A percentile compares a stretch with the other conserved stretches of the same genome.
Evolutionary conservation across 2,329 filamentous ascomycete species (phyloP).

Genomic region (Ascochyta koolunga): DNA sequence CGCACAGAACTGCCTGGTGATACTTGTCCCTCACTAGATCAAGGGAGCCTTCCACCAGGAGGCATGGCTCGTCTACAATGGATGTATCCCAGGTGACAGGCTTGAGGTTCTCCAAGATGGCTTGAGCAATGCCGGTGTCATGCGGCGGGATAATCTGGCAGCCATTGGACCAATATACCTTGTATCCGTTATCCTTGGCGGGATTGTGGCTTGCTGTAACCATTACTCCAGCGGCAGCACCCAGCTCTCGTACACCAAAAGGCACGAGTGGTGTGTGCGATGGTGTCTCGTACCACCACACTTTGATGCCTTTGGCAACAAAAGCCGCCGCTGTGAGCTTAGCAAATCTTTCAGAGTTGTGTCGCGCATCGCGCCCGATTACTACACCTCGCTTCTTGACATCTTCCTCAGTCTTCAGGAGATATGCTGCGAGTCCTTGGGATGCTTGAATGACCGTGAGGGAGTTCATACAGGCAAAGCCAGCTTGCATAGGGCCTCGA

Average conservation of each 20-base stretch:
- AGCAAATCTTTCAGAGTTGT: constrained; percentile 68
- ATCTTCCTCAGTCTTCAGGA: constrained; percentile 54
- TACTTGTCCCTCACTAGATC: constrained; percentile 53
- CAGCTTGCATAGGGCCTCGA: constrained; percentile 68
- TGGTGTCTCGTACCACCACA: constrained; percentile 63
- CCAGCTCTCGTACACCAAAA: constrained; percentile 62
- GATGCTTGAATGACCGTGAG: constrained; percentile 68
- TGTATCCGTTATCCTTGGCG: constrained; percentile 69
- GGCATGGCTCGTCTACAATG: constrained; percentile 48
- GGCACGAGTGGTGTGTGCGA: constrained; percentile 68
- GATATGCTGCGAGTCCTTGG: constrained; percentile 67
- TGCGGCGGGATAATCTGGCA: constrained; percentile 70
- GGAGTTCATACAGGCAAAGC: constrained; percentile 66
- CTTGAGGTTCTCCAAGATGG: constrained; percentile 62
- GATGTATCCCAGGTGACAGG: constrained; percentile 58
- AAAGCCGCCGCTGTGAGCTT: constrained; percentile 66
- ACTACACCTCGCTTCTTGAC: constrained; percentile 58
- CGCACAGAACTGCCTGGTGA: constrained; percentile 51
- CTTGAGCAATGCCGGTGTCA: constrained; percentile 63
- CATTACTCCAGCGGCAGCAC: constrained; percentile 67
- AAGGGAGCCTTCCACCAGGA: constrained; percentile 52
- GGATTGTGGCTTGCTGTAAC: constrained; percentile 71
- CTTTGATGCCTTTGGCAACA: constrained; percentile 62
- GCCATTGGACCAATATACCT: constrained; percentile 70
- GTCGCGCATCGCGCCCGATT: constrained; percentile 67